Evolutionary conservation across 805 yeast species (phyloP), one percentile per base, ranked within the genome.

Genomic region (Myxozyma kluyveri): DNA sequence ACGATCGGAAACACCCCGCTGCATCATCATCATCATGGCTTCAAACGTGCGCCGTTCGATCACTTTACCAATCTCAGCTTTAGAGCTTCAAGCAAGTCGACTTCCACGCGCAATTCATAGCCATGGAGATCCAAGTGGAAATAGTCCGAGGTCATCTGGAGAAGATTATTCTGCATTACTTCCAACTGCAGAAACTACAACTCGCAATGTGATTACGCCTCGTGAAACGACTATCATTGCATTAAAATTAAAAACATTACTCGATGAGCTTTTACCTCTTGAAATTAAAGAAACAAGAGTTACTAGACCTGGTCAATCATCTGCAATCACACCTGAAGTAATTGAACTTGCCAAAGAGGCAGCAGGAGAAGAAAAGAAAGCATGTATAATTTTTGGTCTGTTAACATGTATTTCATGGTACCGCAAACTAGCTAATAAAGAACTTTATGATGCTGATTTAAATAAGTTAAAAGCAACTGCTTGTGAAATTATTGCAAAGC

Each of bases 341-440:
- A 65, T 85, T n/a, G 65, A 73, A 12, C 73, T 87, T 52, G 84
- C 82, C 1, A 73, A 78, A 49, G 76, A 75, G 26, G 93, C 95
- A 4, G 95, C 95, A 18, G 95, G 95, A 7, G 96, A 95, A 19
- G 73, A 73, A 44, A 88, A 88, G 3, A 69, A 78, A 42, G 86
- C 84, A 1, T 76, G 81, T 22, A 66, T 88, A 42, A 75, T 87
- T 0, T 88, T 85, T 67, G 82, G 86, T 44, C 71, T 88, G 51
- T 70, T 88, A 53, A 83, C 81, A 60, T 91, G 86, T n/a, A 77
- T 84, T 33, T 79, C 76, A 24, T 88, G 96, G 96, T 87, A 85
- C 66, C 72, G 76, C 70, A 76, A 75, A 18, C 75, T 85, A 55
- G 75, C 82, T 1, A 71, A 69, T 3, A 70, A 72, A 40, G 88